Base-by-base conservation (phyloP, 78 protist species). In the Dictyostelium intermedium region DNA sequence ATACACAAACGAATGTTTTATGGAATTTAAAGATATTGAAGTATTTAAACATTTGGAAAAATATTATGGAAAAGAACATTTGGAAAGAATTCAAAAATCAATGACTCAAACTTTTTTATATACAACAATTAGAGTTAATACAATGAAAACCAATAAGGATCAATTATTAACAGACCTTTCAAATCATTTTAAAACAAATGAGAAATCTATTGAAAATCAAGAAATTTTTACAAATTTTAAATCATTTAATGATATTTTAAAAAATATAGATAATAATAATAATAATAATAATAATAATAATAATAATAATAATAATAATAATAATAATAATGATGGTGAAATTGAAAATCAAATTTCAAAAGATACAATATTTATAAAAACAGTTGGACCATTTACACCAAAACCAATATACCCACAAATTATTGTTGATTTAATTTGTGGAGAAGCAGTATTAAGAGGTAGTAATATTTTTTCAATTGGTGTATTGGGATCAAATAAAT, bases 361-460 rank as follows among this genome's bases (percentile, higher is more conserved):
- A 14, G 81, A 87, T 25, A 76, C 82, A 25, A 16, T 87, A 27
- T 79, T 87, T 37, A 60, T 87, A 25, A 76, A 87, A 43, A 87
- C 70, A 14, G 10, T 27, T 23, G 85, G 85, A 14, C 85, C 85
- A 27, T 78, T 78, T 20, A 79, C 5, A n/a, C 76, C 56, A 60
- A 14, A 43, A 27, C 93, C 93, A 39, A 79, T 32, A 1, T 87
- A 87, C 45, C 83, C 41, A 30, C 93, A 87, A 72, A 53, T 87
- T 13, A 50, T 87, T 14, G 93, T 87, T 20, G 93, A 82, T 63
- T 23, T 53, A 20, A 43, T 34, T 10, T 87, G 93, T 79, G 93
- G 86, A 43, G 93, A 87, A 66, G 56, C 93, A 72, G 93, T 87
- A 11, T 66, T 78, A 25, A 53, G 93, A 66, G 93, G 93, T 14